Percentiles rank a stretch among this genome's conserved stretches.
These are phyloP conservation scores for Ustilago curta DNA, from an alignment of 1,284 basidiomycete species.

Conservation along the genomic window DNA sequence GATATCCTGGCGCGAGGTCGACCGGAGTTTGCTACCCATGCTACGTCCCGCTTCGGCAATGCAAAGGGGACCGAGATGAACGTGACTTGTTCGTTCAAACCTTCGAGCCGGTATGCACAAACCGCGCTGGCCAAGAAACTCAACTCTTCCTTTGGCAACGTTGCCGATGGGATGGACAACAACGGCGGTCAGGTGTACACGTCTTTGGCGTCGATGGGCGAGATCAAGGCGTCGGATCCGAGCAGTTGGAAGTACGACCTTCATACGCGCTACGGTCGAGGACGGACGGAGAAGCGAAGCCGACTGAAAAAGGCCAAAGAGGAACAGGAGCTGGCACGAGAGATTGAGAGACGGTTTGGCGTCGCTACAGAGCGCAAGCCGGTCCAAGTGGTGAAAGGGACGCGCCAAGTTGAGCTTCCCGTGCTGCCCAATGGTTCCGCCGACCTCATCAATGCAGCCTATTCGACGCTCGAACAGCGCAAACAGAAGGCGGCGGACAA, in stretches of 20 bases:
- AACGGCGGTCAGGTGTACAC: slow-evolving; percentile 32
- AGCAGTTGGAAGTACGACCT: slow-evolving; percentile 44
- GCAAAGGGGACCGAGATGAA: slow-evolving; percentile 9
- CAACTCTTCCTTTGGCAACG: slow-evolving; percentile 24
- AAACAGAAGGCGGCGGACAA: slow-evolving; percentile 27
- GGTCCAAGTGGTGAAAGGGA: neutral
- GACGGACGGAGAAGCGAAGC: slow-evolving; percentile 28
- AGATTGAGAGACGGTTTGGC: slow-evolving; percentile 33
- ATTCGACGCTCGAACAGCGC: slow-evolving; percentile 37
- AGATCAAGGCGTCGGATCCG: slow-evolving; percentile 36
- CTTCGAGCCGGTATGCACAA: neutral
- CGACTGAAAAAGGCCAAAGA: slow-evolving; percentile 35
- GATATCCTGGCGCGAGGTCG: slow-evolving; percentile 78
- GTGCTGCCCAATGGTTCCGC: slow-evolving; percentile 36
- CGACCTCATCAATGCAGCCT: slow-evolving; percentile 41
- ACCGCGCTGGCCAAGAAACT: slow-evolving; percentile 22
- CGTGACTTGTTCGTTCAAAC: slow-evolving; percentile 11
- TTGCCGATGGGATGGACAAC: slow-evolving; percentile 44
- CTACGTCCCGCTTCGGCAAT: slow-evolving; percentile 18
- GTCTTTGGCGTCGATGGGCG: slow-evolving; percentile 6
- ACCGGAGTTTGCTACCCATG: slow-evolving; percentile 78
- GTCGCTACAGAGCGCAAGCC: neutral
- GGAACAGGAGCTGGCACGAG: slow-evolving; percentile 32
- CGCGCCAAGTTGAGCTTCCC: slow-evolving; percentile 2
- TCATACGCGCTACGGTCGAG: slow-evolving; percentile 34